These are phyloP conservation scores for Epichloe bromicola DNA, from an alignment of 2,329 filamentous ascomycete species.

Conservation along the genomic window DNA sequence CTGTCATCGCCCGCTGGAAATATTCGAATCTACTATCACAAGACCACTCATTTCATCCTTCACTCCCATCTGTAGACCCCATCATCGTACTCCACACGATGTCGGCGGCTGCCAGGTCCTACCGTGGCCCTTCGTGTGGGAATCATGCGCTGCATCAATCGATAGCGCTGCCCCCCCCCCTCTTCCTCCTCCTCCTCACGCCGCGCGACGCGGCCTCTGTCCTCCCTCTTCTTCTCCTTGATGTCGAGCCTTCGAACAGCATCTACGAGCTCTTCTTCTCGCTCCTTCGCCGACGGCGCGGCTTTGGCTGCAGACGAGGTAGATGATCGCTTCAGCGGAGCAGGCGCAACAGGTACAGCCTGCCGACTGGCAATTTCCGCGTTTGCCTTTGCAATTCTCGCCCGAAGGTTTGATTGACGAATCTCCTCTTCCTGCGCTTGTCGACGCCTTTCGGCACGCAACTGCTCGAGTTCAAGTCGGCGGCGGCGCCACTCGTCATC, in stretches of 20 bases:
- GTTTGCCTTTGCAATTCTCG: conserved; percentile 28
- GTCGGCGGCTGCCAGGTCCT: conserved; percentile 22
- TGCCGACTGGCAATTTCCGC: conserved; percentile 27
- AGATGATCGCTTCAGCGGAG: conserved; percentile 10
- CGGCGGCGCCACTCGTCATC: conserved; percentile 17
- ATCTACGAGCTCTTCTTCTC: conserved; percentile 22
- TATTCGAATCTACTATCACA: too few relatives aligned
- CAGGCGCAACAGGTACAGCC: conserved; percentile 16
- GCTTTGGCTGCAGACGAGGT: conserved; percentile 14
- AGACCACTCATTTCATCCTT: conserved; percentile 4
- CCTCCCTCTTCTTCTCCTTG: conserved; percentile 18
- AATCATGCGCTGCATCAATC: conserved; percentile 28
- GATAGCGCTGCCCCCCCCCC: conserved; percentile 26
- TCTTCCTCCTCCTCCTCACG: conserved; percentile 24
- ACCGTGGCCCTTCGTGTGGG: conserved; percentile 24
- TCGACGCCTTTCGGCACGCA: conserved; percentile 11
- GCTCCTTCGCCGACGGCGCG: conserved; percentile 4
- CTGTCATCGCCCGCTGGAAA: too few relatives aligned
- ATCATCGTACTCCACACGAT: conserved; percentile 24
- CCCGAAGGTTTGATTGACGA: conserved; percentile 11
- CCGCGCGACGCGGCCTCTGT: conserved; percentile 9
- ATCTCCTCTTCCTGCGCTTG: conserved; percentile 7
- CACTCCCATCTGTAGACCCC: conserved; percentile 28
- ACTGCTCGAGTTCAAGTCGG: conserved; percentile 13
- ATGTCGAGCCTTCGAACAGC: conserved; percentile 20